Percentiles rank a stretch among this genome's conserved stretches.
Evolutionary conservation across 2,329 filamentous ascomycete genomes (phyloP).

Genomic region (Claviceps capensis): DNA sequence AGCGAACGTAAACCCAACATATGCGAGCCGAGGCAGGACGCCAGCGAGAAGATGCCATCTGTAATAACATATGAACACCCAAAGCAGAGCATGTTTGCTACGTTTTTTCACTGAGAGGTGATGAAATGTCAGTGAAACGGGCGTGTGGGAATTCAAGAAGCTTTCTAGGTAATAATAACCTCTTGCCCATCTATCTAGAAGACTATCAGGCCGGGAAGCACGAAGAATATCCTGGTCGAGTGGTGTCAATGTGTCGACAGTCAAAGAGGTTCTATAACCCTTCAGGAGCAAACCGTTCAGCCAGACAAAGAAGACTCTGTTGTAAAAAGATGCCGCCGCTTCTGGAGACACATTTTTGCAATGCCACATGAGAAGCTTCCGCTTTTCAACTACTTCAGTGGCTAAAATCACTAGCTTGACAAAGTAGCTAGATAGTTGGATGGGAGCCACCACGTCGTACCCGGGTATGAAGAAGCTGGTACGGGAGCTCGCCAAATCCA

Average conservation of each 20-base stretch:
- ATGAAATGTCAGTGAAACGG: not conserved
- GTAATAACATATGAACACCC: conserved; percentile 13
- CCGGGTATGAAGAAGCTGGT: conserved; percentile 18
- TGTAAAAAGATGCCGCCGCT: not conserved
- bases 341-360: conserved; percentile 1
- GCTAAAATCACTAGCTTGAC: conserved; percentile 17
- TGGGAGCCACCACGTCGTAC: conserved; percentile 9
- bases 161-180: not conserved
- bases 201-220: not conserved
- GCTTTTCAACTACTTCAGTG: conserved; percentile 2
- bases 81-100: conserved; percentile 11
- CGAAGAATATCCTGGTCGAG: conserved; percentile 1
- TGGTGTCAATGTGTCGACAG: not conserved
- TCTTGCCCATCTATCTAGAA: not conserved
- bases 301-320: conserved; percentile 1
- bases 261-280: not conserved
- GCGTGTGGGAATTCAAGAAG: not conserved
- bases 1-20: conserved; percentile 25
- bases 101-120: conserved; percentile 8
- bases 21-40: conserved; percentile 21
- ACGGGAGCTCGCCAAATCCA: conserved; percentile 18
- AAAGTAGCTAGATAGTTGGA: conserved; percentile 14
- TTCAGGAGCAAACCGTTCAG: not conserved
- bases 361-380: not conserved
- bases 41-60: conserved; percentile 16